Conservation (phyloP, 768 basidiomycete species). For the Boletus huronensis region DNA sequence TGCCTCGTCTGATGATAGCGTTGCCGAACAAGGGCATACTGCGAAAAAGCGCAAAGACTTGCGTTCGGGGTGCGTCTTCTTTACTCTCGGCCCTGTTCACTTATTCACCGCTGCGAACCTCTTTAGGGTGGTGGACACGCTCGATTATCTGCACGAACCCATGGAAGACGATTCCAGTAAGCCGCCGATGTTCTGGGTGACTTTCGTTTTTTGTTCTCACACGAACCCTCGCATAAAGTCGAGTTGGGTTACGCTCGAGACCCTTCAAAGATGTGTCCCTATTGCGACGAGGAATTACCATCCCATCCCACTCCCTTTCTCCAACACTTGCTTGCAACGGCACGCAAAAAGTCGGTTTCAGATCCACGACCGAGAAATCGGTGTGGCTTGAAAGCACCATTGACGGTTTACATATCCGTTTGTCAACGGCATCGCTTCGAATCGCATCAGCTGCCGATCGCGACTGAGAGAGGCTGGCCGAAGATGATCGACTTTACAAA, state of each 20-base stretch:
- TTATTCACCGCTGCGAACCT: neutral
- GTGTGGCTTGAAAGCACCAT: constrained; percentile 52
- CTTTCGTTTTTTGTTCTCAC: neutral
- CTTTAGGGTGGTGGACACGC: constrained; percentile 3
- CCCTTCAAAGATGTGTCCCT: constrained; percentile 72
- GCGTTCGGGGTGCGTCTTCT: constrained; percentile 8
- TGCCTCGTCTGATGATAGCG: constrained; percentile 33
- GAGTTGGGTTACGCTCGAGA: constrained; percentile 51
- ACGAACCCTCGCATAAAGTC: constrained; percentile 35
- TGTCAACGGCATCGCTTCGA: constrained; percentile 83
- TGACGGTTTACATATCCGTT: constrained; percentile 56
- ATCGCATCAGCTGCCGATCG: constrained; percentile 66
- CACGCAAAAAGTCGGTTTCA: constrained; percentile 49
- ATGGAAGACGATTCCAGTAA: constrained; percentile 43
- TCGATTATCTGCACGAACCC: constrained; percentile 19
- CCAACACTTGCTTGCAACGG: constrained; percentile 47
- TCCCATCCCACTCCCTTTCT: constrained; percentile 57
- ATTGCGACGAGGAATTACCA: constrained; percentile 73
- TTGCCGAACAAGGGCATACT: constrained; percentile 22
- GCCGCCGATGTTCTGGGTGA: constrained; percentile 7
- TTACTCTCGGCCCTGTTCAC: constrained; percentile 10
- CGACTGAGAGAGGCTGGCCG: constrained; percentile 72
- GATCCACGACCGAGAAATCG: constrained; percentile 70
- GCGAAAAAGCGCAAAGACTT: constrained; percentile 35
- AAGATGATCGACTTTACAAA: constrained; percentile 61